These are phyloP conservation scores for Trichophyton verrucosum DNA, from an alignment of 2,329 filamentous ascomycete genomes.

Conservation along the genomic window DNA sequence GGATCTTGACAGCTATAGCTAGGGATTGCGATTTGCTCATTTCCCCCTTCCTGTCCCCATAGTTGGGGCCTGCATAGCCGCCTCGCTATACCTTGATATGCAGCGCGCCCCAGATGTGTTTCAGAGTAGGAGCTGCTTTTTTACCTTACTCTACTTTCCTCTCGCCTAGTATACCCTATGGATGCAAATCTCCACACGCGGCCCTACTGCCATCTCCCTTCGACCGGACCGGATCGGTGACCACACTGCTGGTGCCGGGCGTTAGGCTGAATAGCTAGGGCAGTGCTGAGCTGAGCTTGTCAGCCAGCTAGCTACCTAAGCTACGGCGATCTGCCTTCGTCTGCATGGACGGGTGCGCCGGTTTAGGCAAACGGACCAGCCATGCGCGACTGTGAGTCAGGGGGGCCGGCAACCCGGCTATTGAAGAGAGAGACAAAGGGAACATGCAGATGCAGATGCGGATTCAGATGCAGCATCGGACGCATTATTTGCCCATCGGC, in stretches of 20 bases:
- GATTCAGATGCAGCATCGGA: no score
- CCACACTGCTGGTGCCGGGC: background rate
- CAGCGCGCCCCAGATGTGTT: background rate
- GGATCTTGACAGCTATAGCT: background rate
- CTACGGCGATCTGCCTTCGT: background rate
- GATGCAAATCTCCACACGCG: background rate
- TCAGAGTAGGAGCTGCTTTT: background rate
- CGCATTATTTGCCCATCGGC: background rate
- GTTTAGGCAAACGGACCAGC: background rate
- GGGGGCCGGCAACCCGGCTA: background rate
- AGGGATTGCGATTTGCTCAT: background rate
- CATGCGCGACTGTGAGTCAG: background rate
- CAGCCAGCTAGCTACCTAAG: no score
- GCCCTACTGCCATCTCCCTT: background rate
- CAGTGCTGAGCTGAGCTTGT: background rate
- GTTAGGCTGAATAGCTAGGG: background rate
- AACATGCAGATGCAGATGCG: background rate
- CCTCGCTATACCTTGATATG: background rate
- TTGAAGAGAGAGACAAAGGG: background rate
- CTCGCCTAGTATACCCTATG: background rate
- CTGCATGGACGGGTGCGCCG: no score
- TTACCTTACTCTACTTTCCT: no score
- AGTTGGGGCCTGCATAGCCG: background rate
- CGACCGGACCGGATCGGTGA: background rate
- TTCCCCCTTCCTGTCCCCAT: no score